A percentile compares a stretch with the other conserved stretches of the same genome.
Evolutionary conservation across 331 rosid species (phyloP).

Genomic region (Rosa hybrid): DNA sequence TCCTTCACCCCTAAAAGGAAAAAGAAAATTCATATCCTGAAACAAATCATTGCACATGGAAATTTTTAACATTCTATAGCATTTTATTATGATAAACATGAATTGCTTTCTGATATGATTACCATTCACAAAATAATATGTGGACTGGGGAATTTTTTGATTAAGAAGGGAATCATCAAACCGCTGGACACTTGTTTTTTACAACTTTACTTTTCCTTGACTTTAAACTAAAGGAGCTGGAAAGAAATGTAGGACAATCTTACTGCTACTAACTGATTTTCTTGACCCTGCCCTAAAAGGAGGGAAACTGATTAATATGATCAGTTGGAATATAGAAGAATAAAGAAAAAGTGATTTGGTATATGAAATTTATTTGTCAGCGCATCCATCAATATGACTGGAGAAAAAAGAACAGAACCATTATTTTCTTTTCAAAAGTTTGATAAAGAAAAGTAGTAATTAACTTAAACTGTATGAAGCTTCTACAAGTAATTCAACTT

Average conservation of each 20-base stretch:
- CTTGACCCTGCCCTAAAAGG: not conserved
- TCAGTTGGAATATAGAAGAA: not conserved
- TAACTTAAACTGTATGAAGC: not conserved
- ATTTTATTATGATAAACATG: slow-evolving; percentile 2
- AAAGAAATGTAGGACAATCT: not conserved
- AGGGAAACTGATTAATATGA: not conserved
- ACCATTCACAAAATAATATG: not conserved
- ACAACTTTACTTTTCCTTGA: not conserved
- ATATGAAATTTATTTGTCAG: not conserved
- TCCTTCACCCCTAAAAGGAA: not conserved
- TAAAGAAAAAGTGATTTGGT: not conserved
- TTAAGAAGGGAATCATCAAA: not conserved
- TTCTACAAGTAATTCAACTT: slow-evolving; percentile 1
- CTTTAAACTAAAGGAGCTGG: not conserved
- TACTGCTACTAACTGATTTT: not conserved
- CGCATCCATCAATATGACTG: not conserved
- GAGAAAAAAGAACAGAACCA: not conserved
- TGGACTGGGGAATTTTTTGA: too few species aligned
- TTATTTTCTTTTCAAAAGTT: not conserved
- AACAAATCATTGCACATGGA: not conserved
- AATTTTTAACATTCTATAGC: not conserved
- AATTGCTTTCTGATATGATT: too few species aligned
- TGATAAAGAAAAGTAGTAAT: not conserved
- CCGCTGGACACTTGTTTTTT: not conserved
- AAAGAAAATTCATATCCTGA: not conserved